A percentile compares a stretch with the other conserved stretches of the same genome.
phyloP scores from a whole-genome alignment of 179 eudicot genomes.

The Sideroxylon spinosum region DNA sequence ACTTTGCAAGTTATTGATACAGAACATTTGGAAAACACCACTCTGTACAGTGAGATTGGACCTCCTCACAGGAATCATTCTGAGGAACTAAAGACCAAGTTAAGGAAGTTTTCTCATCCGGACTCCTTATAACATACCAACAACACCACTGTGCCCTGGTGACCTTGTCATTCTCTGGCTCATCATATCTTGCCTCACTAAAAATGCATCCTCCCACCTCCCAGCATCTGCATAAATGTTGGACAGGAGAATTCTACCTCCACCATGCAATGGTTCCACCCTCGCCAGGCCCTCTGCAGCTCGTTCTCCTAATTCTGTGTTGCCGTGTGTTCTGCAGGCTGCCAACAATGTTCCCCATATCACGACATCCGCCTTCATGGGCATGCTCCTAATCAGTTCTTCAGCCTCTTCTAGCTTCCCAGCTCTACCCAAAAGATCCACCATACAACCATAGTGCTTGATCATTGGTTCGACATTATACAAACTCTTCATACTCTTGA shows the following conservation, averaged over 20 bases:
- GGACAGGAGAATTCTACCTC: constrained; percentile 66
- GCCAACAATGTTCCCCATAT: constrained; percentile 90
- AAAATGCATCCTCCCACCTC: constrained; percentile 28
- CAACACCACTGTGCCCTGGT: constrained; percentile 21
- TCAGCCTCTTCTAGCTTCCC: constrained; percentile 75
- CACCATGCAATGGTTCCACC: constrained; percentile 70
- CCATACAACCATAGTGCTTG: constrained; percentile 91
- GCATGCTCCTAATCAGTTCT: constrained; percentile 66
- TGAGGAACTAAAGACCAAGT: no score
- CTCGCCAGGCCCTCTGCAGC: constrained; percentile 64
- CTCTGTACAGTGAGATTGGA: no score
- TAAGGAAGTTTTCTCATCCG: no score
- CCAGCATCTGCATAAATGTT: constrained; percentile 33
- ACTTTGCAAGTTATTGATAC: no score
- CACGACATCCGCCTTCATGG: constrained; percentile 84
- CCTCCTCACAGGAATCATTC: no score
- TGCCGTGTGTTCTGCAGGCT: constrained; percentile 67
- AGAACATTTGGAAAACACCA: no score
- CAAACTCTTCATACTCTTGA: constrained; percentile 50
- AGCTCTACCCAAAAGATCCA: constrained; percentile 82
- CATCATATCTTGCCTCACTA: constrained; percentile 19
- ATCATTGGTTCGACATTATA: constrained; percentile 61
- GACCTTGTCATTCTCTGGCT: constrained; percentile 20
- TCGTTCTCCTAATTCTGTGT: constrained; percentile 69
- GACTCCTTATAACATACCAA: constrained; percentile 3